Base-by-base conservation (phyloP, 1,284 basidiomycete genomes). In the Apiotrichum gamsii region DNA sequence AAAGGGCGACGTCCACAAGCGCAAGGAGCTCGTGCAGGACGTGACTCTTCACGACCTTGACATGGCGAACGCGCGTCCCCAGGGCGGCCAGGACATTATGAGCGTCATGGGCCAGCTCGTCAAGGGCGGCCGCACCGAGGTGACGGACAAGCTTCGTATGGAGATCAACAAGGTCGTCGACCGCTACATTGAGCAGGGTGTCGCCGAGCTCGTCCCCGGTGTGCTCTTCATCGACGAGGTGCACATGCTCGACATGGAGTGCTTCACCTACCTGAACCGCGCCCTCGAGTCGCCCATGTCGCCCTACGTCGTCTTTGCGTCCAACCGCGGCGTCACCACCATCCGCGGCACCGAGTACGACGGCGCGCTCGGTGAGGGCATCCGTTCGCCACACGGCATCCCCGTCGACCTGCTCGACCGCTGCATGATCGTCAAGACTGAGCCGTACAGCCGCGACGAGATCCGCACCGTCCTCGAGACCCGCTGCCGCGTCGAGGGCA, bases 161-260 rank as follows among this genome's bases (percentile, higher is more conserved):
- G 94, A 98, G 72, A 94, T 98, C 54, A 96, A 98, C 78, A 90
- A 91, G 64, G 89, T 97, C n/a, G 95, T 98, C 29, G 88, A 96
- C 72, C 81, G 85, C 39, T 98, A 98, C 70, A 94, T 98, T 32
- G 91, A 97, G 67, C 91, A 97, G 70, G 94, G 94, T 25, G 90
- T 97, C 3, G 94, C 95, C 18, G 94, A 98, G 74, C 83, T 98
- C 25, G 87, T 98, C 1, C 94, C 94, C 9, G 94, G 94, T 14
- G 94, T 98, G 2, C 83, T 98, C 9, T 98, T 98, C 74, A 95
- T 98, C 59, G 95, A 98, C 71, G 95, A 98, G 81, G 91, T 97
- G 18, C 94, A 98, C 76, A 97, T 97, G 94, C 83, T 98, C 57
- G 94, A 98, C 72, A 93, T 97, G 67, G 95, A 98, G 72, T 96